Conservation (phyloP, 106 monocot species). For the Dendrobium catenatum region DNA sequence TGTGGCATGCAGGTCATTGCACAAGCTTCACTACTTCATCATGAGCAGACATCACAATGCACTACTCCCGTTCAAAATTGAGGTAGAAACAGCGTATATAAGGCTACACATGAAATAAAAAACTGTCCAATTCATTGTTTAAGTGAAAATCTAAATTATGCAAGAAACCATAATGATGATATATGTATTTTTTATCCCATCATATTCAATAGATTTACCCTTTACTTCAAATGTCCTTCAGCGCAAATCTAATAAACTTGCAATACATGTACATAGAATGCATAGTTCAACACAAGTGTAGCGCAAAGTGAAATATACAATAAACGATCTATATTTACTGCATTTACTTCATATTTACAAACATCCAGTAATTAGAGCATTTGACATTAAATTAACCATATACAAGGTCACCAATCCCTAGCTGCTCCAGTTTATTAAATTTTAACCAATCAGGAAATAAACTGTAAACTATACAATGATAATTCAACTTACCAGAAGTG, state of each 20-base stretch:
- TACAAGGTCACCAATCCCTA: neutral
- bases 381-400: neutral
- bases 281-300: neutral
- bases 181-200: no score
- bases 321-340: neutral
- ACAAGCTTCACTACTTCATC: no score
- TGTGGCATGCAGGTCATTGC: no score
- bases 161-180: no score
- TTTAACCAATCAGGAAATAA: neutral
- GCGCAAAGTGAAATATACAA: neutral
- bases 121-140: no score
- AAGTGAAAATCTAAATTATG: no score
- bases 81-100: no score
- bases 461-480: constrained; percentile 12
- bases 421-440: neutral
- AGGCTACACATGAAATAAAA: no score
- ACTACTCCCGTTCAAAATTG: no score
- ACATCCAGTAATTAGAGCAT: neutral
- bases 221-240: neutral
- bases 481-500: constrained; percentile 37
- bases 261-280: neutral
- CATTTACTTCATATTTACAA: constrained; percentile 7
- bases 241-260: neutral
- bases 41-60: no score
- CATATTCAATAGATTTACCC: no score